Evolutionary conservation across 1,284 basidiomycete species (phyloP).

Genomic region (Farysia itapuensis): DNA sequence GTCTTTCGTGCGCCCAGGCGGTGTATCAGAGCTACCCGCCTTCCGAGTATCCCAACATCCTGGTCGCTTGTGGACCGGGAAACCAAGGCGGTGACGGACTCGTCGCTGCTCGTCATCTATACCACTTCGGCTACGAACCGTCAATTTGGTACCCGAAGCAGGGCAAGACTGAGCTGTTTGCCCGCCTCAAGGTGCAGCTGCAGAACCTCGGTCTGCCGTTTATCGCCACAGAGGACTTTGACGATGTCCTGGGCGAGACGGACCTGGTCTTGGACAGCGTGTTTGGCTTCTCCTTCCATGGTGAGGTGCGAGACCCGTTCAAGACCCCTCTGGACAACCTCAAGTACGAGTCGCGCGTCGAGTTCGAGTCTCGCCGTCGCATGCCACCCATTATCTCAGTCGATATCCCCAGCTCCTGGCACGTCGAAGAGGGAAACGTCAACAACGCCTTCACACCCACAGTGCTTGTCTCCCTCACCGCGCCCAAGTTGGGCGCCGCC

Average conservation of each 20-base stretch:
- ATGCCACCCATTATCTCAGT: conserved; percentile 63
- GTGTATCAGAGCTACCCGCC: conserved; percentile 75
- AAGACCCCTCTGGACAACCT: conserved; percentile 73
- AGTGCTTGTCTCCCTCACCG: conserved; percentile 85
- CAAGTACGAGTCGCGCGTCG: conserved; percentile 47
- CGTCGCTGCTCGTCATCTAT: conserved; percentile 88
- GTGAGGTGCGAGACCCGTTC: conserved; percentile 78
- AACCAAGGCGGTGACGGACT: conserved; percentile 86
- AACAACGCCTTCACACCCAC: conserved; percentile 70
- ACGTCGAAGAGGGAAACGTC: conserved; percentile 74
- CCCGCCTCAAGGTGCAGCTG: conserved; percentile 80
- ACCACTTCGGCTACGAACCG: conserved; percentile 54
- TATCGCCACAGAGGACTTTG: conserved; percentile 63
- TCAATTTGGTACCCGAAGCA: conserved; percentile 54
- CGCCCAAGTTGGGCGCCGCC: conserved; percentile 84
- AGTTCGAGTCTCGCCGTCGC: conserved; percentile 40
- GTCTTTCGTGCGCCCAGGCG: conserved; percentile 88
- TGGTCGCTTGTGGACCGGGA: conserved; percentile 94
- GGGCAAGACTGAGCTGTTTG: conserved; percentile 51
- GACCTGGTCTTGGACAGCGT: conserved; percentile 92
- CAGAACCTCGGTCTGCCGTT: conserved; percentile 76
- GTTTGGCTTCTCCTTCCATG: conserved; percentile 94
- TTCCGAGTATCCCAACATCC: conserved; percentile 70
- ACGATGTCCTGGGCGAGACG: conserved; percentile 64
- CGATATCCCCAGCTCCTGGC: conserved; percentile 96